These are phyloP conservation scores for Ambrosiella cleistominuta DNA, from an alignment of 2,329 filamentous ascomycete species.

Conservation along the genomic window DNA sequence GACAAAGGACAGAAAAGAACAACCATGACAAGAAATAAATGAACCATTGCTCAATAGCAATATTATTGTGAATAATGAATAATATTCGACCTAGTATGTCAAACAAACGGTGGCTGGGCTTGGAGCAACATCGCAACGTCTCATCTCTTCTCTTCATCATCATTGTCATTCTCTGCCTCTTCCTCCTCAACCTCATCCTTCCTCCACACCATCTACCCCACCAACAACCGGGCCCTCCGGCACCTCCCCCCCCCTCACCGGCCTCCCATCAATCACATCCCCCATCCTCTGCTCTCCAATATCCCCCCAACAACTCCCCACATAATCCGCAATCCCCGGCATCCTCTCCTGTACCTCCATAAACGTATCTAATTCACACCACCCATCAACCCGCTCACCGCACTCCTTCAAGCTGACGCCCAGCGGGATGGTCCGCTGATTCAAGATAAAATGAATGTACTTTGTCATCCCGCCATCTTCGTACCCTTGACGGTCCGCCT, in stretches of 20 bases:
- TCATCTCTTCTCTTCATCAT: background rate
- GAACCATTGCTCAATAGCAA: too few relatives aligned
- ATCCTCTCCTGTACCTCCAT: constrained; percentile 42
- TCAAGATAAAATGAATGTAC: constrained; percentile 59
- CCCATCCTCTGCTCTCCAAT: background rate
- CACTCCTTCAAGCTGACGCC: constrained; percentile 49
- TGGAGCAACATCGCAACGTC: background rate
- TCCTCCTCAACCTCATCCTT: background rate
- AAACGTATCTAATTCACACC: constrained; percentile 58
- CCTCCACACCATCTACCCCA: background rate
- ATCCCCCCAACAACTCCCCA: constrained; percentile 1
- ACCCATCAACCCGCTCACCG: constrained; percentile 49
- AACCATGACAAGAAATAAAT: too few relatives aligned
- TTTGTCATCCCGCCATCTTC: constrained; percentile 27
- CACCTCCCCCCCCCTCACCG: background rate
- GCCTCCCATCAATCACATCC: background rate
- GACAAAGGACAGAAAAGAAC: too few relatives aligned
- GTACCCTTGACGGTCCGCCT: constrained; percentile 36
- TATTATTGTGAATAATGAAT: too few relatives aligned
- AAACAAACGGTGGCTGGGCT: too few relatives aligned
- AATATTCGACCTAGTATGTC: too few relatives aligned
- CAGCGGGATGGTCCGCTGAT: constrained; percentile 55
- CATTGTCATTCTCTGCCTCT: background rate
- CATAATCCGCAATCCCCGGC: constrained; percentile 38
- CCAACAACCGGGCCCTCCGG: background rate